Base-by-base conservation (phyloP, 345 rosid species). In the Excoecaria agallocha region DNA sequence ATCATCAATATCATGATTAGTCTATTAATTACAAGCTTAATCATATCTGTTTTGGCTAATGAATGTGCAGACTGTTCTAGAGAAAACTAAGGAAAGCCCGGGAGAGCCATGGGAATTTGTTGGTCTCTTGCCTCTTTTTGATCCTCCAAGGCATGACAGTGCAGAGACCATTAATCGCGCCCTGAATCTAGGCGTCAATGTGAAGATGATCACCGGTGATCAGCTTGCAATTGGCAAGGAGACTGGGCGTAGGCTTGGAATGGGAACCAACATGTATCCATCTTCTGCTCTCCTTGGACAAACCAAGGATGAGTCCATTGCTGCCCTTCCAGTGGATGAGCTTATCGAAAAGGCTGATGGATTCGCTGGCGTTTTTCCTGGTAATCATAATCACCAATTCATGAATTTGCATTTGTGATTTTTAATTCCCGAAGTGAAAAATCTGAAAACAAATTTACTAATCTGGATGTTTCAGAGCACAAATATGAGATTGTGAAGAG, bases 181-280 rank as follows among this genome's bases (percentile, higher is more conserved):
- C 15, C 98, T 93, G 55, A 73, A 86, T 78, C 97, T 93, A 6
- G 97, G 98, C 45, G 97, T 93, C 30, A 93, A 91, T 74, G 95
- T 91, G 37, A 93, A 93, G 91, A 93, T 93, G 98, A 93, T 93
- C 74, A 93, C 98, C 30, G 98, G 97, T 63, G 98, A 93, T 75
- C 98, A 93, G 79, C 86, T 93, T 1, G 98, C 98, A 15, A 91
- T 91, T 57, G 98, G 95, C 63, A 93, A 91, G 77, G 97, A 93
- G 80, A 93, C 97, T 48, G 97, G 95, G 48, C 90, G 98, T 65
- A 88, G 98, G 82, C 94, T 93, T 20, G 98, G 97, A 55, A 93
- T 93, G 98, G 98, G 98, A 25, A 93, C 95, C 37, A 91, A 93
- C 79, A 93, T 93, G 98, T 91, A 93, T 76, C 97, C 98, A n/a